A percentile compares a stretch with the other conserved stretches of the same genome.
Evolutionary conservation across 768 basidiomycete genomes (phyloP).

Genomic region (Tubosaeta sp.): DNA sequence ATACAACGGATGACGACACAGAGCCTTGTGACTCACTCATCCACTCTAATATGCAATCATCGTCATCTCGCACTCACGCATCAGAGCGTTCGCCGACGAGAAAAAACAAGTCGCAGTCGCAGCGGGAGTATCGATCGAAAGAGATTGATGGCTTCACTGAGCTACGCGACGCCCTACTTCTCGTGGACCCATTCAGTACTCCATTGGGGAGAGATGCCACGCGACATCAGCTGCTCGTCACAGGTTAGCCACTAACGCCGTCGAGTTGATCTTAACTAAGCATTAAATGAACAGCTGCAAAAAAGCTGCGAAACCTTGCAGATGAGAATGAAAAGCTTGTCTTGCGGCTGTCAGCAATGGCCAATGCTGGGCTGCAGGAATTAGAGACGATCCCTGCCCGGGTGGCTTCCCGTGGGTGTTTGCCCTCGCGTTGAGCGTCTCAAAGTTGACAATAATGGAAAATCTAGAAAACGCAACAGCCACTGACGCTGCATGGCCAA

Average conservation of each 20-base stretch:
- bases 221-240: constrained; percentile 26
- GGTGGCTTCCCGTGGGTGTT: constrained; percentile 10
- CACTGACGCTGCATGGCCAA: constrained; percentile 5
- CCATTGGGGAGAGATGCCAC: constrained; percentile 26
- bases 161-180: constrained; percentile 22
- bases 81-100: constrained; percentile 7
- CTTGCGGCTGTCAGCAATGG: constrained; percentile 11
- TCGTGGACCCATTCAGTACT: constrained; percentile 22
- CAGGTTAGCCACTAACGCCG: constrained; percentile 12
- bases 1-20: constrained; percentile 2
- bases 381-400: not conserved
- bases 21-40: constrained; percentile 9
- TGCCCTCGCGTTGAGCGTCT: not conserved
- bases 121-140: constrained; percentile 28
- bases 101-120: constrained; percentile 25
- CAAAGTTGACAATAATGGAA: not conserved
- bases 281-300: constrained; percentile 36
- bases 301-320: constrained; percentile 40
- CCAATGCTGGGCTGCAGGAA: not conserved
- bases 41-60: constrained; percentile 12
- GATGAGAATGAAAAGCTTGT: constrained; percentile 22
- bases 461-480: constrained; percentile 7
- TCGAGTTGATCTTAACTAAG: not conserved
- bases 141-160: constrained; percentile 31
- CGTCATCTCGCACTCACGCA: constrained; percentile 7